Evolutionary conservation across 2,329 filamentous ascomycete species (phyloP), one percentile per base, ranked within the genome.

Genomic region (Ustilaginoidea virens): DNA sequence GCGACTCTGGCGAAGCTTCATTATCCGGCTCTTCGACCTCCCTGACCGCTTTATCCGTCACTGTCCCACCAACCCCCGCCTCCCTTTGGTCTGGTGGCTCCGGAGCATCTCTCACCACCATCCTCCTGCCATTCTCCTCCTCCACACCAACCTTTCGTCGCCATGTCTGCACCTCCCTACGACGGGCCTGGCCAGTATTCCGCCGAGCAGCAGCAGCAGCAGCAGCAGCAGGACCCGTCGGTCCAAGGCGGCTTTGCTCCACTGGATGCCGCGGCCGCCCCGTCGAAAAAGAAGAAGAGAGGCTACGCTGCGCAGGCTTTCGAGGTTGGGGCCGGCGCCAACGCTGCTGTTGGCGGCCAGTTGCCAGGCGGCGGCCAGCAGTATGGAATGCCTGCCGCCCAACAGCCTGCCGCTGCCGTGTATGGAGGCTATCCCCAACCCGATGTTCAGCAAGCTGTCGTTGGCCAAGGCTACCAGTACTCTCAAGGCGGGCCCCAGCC

Each of bases 241-340:
- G 25, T 29, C 29, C 53, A 57, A 8, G 44, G 54, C 7, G 52
- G 49, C 4, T 46, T 43, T 22, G 38, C 46, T 8, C 40, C 32
- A 22, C 39, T 37, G 18, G 41, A 46, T 17, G 36, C 41, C 13
- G 47, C 39, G 24, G 45, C 55, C 17, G 62, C 63, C 24, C 60
- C 61, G 26, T 65, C 60, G 37, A 75, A 69, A 53, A 85, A 85
- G 63, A 94, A 93, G 72, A 93, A 92, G 69, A 72, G 85, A 63
- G 78, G 80, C 33, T 96, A 96, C 61, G 90, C 90, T 31, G 82
- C 82, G 33, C 80, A 92, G 54, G 87, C 87, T 25, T 98, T 92
- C 55, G 87, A 92, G 34, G 90, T 96, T 44, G 83, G 80, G 28
- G 69, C 71, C 28, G 90, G 87, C 44, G 81, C 80, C 47, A 96